Evolutionary conservation across 2,329 filamentous ascomycete species (phyloP).

Genomic region (Sclerotinia sclerotiorum): DNA sequence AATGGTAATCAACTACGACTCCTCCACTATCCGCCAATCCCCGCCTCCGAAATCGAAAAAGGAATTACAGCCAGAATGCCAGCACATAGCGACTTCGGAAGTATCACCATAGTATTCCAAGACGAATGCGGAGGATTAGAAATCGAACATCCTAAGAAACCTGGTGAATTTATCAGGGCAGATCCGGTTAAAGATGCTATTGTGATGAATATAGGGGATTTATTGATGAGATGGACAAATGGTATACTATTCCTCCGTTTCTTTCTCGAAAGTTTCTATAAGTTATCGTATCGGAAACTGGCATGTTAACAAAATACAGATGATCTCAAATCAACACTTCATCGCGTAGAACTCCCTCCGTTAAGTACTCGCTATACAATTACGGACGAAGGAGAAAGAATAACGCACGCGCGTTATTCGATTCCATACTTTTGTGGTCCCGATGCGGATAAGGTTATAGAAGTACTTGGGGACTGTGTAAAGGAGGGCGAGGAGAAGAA

Average conservation of each 20-base stretch:
- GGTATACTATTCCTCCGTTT: conserved; percentile 38
- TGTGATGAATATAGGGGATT: conserved; percentile 52
- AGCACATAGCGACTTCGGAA: conserved; percentile 53
- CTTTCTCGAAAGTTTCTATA: not conserved
- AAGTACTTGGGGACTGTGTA: conserved; percentile 51
- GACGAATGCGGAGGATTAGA: conserved; percentile 53
- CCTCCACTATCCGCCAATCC: conserved; percentile 57
- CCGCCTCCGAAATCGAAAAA: conserved; percentile 46
- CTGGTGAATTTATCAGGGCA: conserved; percentile 46
- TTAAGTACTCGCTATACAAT: conserved; percentile 43
- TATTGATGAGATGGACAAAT: conserved; percentile 52
- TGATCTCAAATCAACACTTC: conserved; percentile 52
- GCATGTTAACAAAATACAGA: conserved; percentile 38
- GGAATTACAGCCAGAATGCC: conserved; percentile 48
- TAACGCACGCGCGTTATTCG: conserved; percentile 55
- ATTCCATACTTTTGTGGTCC: conserved; percentile 60
- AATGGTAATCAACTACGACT: conserved; percentile 60
- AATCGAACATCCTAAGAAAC: conserved; percentile 46
- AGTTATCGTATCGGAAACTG: not conserved
- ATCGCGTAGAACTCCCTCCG: conserved; percentile 52
- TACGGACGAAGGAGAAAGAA: conserved; percentile 38
- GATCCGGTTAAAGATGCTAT: conserved; percentile 45
- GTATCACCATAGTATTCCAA: conserved; percentile 54
- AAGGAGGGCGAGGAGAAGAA: conserved; percentile 47
- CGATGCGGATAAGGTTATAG: conserved; percentile 50